Conservation (phyloP, 306 rosid species). For the Cicer judaicum region DNA sequence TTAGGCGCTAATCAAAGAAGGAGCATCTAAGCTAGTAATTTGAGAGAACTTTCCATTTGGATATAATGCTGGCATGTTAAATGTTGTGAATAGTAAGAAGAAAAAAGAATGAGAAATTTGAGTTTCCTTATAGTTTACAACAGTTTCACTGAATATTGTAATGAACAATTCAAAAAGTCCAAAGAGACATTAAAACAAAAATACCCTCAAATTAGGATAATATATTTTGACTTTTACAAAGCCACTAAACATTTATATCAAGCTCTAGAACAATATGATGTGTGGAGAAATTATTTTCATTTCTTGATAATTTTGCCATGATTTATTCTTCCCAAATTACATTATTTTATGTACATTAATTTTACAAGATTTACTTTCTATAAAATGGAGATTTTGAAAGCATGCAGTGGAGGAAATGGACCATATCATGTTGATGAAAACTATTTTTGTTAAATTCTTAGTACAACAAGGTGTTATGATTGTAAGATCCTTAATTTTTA, state of each 20-base stretch:
- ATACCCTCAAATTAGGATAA: constrained; percentile 49
- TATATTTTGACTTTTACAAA: constrained; percentile 56
- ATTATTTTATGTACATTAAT: neutral
- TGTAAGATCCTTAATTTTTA: too few relatives aligned
- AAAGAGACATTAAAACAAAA: constrained; percentile 25
- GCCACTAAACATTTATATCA: constrained; percentile 45
- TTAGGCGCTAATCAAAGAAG: neutral
- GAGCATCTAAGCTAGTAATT: neutral
- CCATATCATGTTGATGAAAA: neutral
- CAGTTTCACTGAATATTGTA: constrained; percentile 42
- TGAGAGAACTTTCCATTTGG: neutral
- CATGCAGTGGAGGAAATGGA: constrained; percentile 22
- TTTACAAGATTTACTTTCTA: constrained; percentile 43
- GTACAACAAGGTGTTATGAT: neutral
- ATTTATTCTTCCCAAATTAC: neutral
- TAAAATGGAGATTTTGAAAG: neutral
- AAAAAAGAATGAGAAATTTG: constrained; percentile 43
- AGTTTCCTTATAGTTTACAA: constrained; percentile 47
- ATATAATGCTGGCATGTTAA: neutral
- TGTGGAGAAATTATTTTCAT: neutral
- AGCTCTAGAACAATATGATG: constrained; percentile 49
- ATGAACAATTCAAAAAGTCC: constrained; percentile 42
- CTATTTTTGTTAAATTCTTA: neutral
- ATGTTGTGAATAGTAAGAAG: constrained; percentile 22
- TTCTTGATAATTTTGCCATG: neutral